A percentile compares a stretch with the other conserved stretches of the same genome.
Conservation (phyloP, 306 rosid genomes). For the Cicer bijugum region DNA sequence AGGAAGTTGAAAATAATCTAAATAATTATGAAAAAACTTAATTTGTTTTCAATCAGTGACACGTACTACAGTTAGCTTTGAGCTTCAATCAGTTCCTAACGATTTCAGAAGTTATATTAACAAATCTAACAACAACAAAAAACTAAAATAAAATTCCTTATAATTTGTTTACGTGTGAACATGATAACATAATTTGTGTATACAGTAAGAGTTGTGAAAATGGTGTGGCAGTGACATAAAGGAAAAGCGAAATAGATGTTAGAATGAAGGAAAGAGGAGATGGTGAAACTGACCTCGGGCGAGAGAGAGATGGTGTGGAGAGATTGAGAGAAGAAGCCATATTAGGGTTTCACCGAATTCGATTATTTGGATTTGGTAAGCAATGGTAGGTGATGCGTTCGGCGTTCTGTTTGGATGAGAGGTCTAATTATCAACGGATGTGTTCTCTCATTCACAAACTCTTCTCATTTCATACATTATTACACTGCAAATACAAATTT, state of each 20-base stretch:
- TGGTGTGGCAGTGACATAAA: neutral
- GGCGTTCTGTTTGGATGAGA: too few relatives aligned
- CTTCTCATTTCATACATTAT: too few relatives aligned
- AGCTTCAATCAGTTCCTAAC: neutral
- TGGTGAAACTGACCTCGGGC: slow-evolving; percentile 16
- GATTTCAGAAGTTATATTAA: too few relatives aligned
- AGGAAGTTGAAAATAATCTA: neutral
- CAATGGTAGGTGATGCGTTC: too few relatives aligned
- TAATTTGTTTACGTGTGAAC: too few relatives aligned
- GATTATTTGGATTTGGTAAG: too few relatives aligned
- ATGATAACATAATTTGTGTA: neutral
- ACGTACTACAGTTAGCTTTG: neutral
- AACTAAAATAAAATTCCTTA: neutral
- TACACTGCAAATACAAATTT: too few relatives aligned
- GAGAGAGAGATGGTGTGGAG: slow-evolving; percentile 32
- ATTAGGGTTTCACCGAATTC: too few relatives aligned
- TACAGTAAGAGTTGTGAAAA: neutral
- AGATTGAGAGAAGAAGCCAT: slow-evolving; percentile 46
- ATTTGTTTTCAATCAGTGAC: neutral
- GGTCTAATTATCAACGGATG: too few relatives aligned
- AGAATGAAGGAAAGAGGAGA: neutral
- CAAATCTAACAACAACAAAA: too few relatives aligned
- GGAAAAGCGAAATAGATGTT: neutral
- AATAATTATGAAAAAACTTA: neutral
- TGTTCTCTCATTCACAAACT: too few relatives aligned